Base-by-base conservation (phyloP, 78 protist species). In the Mantamonas sphyraenae region DNA sequence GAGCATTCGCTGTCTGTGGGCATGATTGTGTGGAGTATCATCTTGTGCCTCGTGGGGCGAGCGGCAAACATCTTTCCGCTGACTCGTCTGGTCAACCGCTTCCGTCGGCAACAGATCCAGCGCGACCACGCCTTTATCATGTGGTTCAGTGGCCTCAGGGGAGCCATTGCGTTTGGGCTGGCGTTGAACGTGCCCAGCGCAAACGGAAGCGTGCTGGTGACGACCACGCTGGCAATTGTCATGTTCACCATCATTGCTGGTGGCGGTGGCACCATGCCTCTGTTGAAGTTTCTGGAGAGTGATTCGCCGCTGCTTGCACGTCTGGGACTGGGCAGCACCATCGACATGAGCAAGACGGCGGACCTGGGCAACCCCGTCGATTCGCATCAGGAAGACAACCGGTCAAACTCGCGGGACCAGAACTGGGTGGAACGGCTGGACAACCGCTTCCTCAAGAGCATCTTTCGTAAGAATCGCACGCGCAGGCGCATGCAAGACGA, bases 101-200 rank as follows among this genome's bases (percentile, higher is more conserved):
- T 71, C 56, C 26, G 80, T 0, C 1, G 7, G 5, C 2, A 1
- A 24, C 2, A 50, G 43, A 74, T 81, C 67, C 28, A n/a, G 14
- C 3, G 22, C 57, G 2, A 3, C 14, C 0, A 33, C 20, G 71
- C 66, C 51, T 2, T 80, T 0, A 30, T 85, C 43, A 66, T 86
- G 62, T 89, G 80, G 83, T 84, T 79, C 38, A 64, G 72, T 34
- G 92, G 94, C 3, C 69, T 89, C 40, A 73, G 91, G 34, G 97
- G 97, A 12, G 97, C 93, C 66, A 87, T 92, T 63, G 89, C 96
- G 8, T 88, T 84, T 57, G 80, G 88, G 8, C 71, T 91, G 5
- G 64, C 90, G 3, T 3, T 88, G 39, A 40, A 73, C 33, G 35
- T 66, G 26, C 10, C 39, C 20, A 3, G 35, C 14, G n/a, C 17